Evolutionary conservation across 1,139 yeast species (phyloP).

Genomic region (Yamadazyma aaseri): DNA sequence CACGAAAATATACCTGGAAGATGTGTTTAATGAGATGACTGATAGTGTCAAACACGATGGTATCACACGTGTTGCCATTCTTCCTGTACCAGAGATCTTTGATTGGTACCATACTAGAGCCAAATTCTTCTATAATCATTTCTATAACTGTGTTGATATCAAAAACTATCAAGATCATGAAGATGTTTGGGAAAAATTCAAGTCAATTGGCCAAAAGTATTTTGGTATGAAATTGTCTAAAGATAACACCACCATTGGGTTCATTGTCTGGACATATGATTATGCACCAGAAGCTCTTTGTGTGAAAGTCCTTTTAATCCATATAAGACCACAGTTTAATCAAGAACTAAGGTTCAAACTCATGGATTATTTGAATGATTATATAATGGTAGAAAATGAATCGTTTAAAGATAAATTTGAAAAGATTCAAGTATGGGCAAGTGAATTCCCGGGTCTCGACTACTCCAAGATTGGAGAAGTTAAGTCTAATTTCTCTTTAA

Average conservation of each 20-base stretch:
- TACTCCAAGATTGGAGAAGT: slow-evolving; percentile 16
- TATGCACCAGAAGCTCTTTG: slow-evolving; percentile 24
- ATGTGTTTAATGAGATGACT: slow-evolving; percentile 19
- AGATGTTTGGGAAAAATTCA: slow-evolving; percentile 25
- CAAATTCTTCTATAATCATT: slow-evolving; percentile 34
- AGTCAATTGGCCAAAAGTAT: slow-evolving; percentile 23
- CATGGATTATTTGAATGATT: slow-evolving; percentile 19
- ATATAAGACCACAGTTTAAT: slow-evolving; percentile 18
- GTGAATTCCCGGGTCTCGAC: slow-evolving; percentile 23
- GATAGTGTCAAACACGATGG: slow-evolving; percentile 23
- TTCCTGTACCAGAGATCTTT: slow-evolving; percentile 29
- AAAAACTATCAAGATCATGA: slow-evolving; percentile 13
- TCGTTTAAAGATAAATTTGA: slow-evolving; percentile 8
- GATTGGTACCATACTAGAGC: slow-evolving; percentile 49
- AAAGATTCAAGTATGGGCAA: slow-evolving; percentile 37
- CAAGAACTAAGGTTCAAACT: slow-evolving; percentile 21
- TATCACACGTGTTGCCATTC: slow-evolving; percentile 29
- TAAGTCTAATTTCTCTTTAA: slow-evolving; percentile 34
- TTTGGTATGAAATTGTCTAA: slow-evolving; percentile 32
- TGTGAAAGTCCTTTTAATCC: slow-evolving; percentile 30
- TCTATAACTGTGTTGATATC: slow-evolving; percentile 14
- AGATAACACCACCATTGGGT: slow-evolving; percentile 24
- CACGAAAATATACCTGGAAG: slow-evolving; percentile 23
- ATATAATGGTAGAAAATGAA: slow-evolving; percentile 10
- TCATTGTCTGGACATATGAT: slow-evolving; percentile 43